phyloP scores from a whole-genome alignment of 1,139 yeast genomes.

The Ogataea hybrid region DNA sequence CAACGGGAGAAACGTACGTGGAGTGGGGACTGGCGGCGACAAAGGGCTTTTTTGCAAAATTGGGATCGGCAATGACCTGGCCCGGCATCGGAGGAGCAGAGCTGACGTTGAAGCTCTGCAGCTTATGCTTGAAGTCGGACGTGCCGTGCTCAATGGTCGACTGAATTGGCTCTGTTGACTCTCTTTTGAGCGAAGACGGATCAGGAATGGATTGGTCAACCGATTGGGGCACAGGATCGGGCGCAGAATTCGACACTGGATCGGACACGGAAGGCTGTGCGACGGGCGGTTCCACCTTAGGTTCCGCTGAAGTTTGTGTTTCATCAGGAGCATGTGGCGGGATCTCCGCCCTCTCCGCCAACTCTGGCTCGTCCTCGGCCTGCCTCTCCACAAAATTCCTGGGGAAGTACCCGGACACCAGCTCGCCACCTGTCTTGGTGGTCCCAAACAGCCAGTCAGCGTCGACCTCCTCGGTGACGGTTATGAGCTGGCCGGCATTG shows the following conservation, averaged over 20 bases:
- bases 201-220: neutral
- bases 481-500: conserved; percentile 61
- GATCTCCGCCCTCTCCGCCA: neutral
- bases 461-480: conserved; percentile 77
- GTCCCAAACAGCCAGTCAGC: conserved; percentile 89
- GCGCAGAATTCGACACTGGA: neutral
- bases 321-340: neutral
- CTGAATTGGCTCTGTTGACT: neutral
- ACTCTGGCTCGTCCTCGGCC: conserved; percentile 8
- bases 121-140: conserved; percentile 36
- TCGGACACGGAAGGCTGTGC: neutral
- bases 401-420: conserved; percentile 78
- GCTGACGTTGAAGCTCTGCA: conserved; percentile 42
- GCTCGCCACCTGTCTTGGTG: conserved; percentile 38
- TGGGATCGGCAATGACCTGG: conserved; percentile 33
- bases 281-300: neutral
- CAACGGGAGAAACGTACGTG: conserved; percentile 42
- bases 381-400: conserved; percentile 66
- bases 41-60: conserved; percentile 39
- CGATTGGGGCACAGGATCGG: neutral
- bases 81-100: conserved; percentile 40
- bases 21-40: conserved; percentile 37
- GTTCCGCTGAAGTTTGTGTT: neutral
- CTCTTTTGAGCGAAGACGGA: too few species aligned
- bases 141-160: neutral